Evolutionary conservation across 441 rosid genomes (phyloP).

Genomic region (Raphanus hybrid): DNA sequence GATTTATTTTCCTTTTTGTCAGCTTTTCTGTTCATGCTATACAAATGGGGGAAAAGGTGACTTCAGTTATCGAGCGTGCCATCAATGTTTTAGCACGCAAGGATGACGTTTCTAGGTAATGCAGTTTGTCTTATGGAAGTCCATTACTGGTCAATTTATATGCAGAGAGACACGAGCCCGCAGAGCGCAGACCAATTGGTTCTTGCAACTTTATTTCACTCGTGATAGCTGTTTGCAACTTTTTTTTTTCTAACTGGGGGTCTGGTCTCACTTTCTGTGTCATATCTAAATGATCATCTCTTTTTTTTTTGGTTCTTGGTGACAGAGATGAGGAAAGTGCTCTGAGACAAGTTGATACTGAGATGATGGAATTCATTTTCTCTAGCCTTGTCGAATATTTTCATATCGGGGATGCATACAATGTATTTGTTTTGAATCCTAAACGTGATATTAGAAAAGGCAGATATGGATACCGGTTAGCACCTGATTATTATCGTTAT

Average conservation of each 20-base stretch:
- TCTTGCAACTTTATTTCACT: slow-evolving; percentile 21
- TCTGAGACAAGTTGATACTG: slow-evolving; percentile 91
- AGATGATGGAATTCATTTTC: slow-evolving; percentile 85
- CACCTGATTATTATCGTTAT: slow-evolving; percentile 14
- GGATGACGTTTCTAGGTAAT: slow-evolving; percentile 81
- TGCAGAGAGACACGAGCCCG: too few species aligned
- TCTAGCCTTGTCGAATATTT: slow-evolving; percentile 89
- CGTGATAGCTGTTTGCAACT: slow-evolving; percentile 14
- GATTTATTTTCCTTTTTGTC: slow-evolving; percentile 33
- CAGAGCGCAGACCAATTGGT: slow-evolving; percentile 20
- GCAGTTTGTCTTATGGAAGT: slow-evolving; percentile 18
- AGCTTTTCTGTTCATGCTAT: slow-evolving; percentile 96
- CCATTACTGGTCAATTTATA: slow-evolving; percentile 12
- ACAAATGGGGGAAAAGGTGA: slow-evolving; percentile 93
- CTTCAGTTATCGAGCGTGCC: slow-evolving; percentile 86
- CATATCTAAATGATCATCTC: slow-evolving; percentile 30
- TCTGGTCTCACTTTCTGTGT: slow-evolving; percentile 25
- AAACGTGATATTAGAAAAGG: slow-evolving; percentile 53
- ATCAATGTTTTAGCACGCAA: slow-evolving; percentile 76
- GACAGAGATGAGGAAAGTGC: slow-evolving; percentile 68
- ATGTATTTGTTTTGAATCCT: slow-evolving; percentile 88
- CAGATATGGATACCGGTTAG: slow-evolving; percentile 94
- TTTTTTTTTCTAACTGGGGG: slow-evolving; percentile 20
- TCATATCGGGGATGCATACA: slow-evolving; percentile 87
- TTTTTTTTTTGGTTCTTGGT: slow-evolving; percentile 21